These are phyloP conservation scores for Pestalotiopsis sp. DNA, from an alignment of 2,329 filamentous ascomycete species.

Conservation along the genomic window DNA sequence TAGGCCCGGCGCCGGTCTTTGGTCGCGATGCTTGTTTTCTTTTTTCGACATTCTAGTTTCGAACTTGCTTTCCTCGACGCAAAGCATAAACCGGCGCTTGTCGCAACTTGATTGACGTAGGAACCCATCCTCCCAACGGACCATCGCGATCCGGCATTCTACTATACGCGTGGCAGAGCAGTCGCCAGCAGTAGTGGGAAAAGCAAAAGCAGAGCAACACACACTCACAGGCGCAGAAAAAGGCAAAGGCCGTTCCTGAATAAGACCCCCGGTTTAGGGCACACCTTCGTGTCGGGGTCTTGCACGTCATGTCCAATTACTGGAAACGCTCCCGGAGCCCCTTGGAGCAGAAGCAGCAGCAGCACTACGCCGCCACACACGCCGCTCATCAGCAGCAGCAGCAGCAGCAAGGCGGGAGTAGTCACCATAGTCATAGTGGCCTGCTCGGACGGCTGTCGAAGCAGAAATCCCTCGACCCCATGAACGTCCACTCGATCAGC, in stretches of 20 bases:
- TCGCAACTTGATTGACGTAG: neutral
- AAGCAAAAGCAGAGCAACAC: too few species aligned
- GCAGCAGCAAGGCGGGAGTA: neutral
- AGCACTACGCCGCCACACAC: neutral
- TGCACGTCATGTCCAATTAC: neutral
- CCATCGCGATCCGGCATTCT: neutral
- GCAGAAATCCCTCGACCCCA: neutral
- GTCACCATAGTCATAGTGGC: neutral
- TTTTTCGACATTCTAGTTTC: neutral
- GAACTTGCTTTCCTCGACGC: neutral
- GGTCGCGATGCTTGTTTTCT: neutral
- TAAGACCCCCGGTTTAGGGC: neutral
- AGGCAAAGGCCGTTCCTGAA: neutral
- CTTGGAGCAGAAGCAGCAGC: neutral
- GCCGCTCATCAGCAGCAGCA: neutral
- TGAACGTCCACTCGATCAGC: constrained; percentile 12
- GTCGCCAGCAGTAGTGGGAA: neutral
- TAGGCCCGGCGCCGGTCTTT: neutral
- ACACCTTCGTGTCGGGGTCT: neutral
- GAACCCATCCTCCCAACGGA: neutral
- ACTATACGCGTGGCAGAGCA: neutral
- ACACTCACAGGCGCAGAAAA: neutral
- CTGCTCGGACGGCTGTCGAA: neutral
- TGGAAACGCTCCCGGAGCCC: neutral
- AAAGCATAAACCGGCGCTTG: neutral